These are phyloP conservation scores for Nothopassalora personata DNA, from an alignment of 2,329 filamentous ascomycete species.

Conservation along the genomic window DNA sequence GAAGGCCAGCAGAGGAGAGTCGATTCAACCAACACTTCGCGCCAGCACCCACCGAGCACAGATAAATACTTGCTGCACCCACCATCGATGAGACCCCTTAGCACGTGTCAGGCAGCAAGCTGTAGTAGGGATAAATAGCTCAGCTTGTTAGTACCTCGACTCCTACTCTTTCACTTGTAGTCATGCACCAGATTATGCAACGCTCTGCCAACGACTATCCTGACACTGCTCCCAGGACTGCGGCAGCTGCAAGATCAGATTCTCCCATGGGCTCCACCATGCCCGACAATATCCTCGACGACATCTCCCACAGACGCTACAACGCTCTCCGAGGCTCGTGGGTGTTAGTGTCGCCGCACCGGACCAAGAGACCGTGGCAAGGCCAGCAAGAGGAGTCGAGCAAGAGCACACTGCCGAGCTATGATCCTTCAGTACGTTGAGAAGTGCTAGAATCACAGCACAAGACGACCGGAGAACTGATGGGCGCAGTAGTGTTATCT, in stretches of 20 bases:
- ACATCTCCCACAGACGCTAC: slow-evolving; percentile 92
- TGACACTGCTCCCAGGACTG: slow-evolving; percentile 9
- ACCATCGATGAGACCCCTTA: not conserved
- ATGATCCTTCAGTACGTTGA: slow-evolving; percentile 59
- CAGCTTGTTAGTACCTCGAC: slow-evolving; percentile 9
- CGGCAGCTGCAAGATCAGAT: slow-evolving; percentile 14
- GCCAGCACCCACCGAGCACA: not conserved
- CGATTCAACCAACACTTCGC: not conserved
- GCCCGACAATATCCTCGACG: slow-evolving; percentile 62
- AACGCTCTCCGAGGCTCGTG: slow-evolving; percentile 87
- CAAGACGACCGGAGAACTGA: slow-evolving; percentile 12
- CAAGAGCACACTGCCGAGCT: slow-evolving; percentile 58
- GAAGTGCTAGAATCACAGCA: not conserved
- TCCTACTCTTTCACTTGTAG: slow-evolving; percentile 5
- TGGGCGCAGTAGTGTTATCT: slow-evolving; percentile 67
- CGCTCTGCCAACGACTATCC: slow-evolving; percentile 17
- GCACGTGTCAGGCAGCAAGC: slow-evolving; percentile 3
- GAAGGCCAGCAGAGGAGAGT: not conserved
- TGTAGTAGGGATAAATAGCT: slow-evolving; percentile 2
- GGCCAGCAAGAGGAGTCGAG: slow-evolving; percentile 46
- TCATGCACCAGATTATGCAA: slow-evolving; percentile 25
- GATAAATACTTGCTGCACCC: not conserved
- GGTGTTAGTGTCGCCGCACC: slow-evolving; percentile 91
- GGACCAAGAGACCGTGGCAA: slow-evolving; percentile 98
- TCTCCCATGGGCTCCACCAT: slow-evolving; percentile 30